phyloP scores from a whole-genome alignment of 1,284 basidiomycete genomes.

The Melampsora larici-populina region DNA sequence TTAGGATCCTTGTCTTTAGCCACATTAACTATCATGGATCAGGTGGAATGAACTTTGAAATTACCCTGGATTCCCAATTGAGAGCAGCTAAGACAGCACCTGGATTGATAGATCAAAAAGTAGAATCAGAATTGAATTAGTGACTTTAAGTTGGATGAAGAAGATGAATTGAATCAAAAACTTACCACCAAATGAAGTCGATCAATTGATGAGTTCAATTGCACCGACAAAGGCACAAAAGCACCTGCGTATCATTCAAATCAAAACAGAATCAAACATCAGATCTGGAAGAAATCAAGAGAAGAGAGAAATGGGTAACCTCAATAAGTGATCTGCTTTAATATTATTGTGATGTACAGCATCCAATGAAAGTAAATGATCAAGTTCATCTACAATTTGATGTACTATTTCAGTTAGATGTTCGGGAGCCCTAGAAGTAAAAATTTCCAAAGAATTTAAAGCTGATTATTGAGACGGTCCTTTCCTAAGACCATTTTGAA shows the following conservation, averaged over 20 bases:
- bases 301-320: background rate
- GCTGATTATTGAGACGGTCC: slow-evolving; percentile 24
- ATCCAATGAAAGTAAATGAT: too few relatives aligned
- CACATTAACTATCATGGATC: background rate
- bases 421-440: slow-evolving; percentile 33
- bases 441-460: slow-evolving; percentile 22
- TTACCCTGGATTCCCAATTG: too few relatives aligned
- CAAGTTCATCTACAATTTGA: slow-evolving; percentile 29
- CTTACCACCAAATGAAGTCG: slow-evolving; percentile 36
- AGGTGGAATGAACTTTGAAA: slow-evolving; percentile 38
- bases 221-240: slow-evolving; percentile 36
- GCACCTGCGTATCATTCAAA: too few relatives aligned
- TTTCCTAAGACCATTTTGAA: slow-evolving; percentile 21
- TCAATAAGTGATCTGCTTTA: slow-evolving; percentile 24
- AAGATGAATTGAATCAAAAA: background rate
- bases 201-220: slow-evolving; percentile 31
- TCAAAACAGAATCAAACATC: background rate
- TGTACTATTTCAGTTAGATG: slow-evolving; percentile 31
- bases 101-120: too few relatives aligned
- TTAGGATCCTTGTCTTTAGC: background rate
- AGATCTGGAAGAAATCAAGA: background rate
- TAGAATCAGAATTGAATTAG: too few relatives aligned
- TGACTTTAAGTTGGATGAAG: too few relatives aligned
- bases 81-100: too few relatives aligned
- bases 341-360: slow-evolving; percentile 15